Evolutionary conservation across 768 basidiomycete genomes (phyloP), one percentile per base, ranked within the genome.

Genomic region (Mycena rosella): DNA sequence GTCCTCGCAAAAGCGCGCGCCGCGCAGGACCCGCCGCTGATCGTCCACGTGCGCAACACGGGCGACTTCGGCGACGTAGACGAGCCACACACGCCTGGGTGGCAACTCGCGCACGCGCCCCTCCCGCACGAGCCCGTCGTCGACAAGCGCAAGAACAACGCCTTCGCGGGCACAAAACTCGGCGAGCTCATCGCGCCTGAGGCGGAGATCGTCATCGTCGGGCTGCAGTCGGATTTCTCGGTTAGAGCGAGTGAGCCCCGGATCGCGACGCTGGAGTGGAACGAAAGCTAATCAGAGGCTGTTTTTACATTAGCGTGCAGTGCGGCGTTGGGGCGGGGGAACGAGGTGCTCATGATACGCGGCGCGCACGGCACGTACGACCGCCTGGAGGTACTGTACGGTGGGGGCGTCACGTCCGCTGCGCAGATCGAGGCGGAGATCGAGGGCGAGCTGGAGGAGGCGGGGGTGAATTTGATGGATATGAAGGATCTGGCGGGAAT

Each of bases 361-460:
- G 91, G 85, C 9, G 88, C 89, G 56, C 91, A 92, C 78, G 89
- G 86, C 58, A 91, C 91, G 68, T 85, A 87, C 76, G 89, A 91
- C 80, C 80, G 90, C 67, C 82, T 86, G 36, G 91, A 91, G 80
- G 83, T 88, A 38, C 80, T 87, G 72, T 84, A 88, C 69, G 88
- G 85, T 10, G 88, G 87, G 2, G 84, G 86, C 8, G 74, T 85
- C 29, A 90, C 88, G 0, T 77, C 81, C 0, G 89, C 90, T 13
- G 72, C 75, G 47, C 78, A 77, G 60, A 84, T 92, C 32, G 86
- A 88, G 80, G 77, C 74, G 14, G 88, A 91, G 71, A 85, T 91
- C 32, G 90, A 92, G 79, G 84, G 78, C 2, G 88, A 91, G 79
- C 76, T 92, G 27, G 89, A 91, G 77, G 89, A 91, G 73, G 88